Percentiles rank a stretch among this genome's conserved stretches.
Conservation (phyloP, 2,329 filamentous ascomycete species). For the Ascocoryne sarcoides region DNA sequence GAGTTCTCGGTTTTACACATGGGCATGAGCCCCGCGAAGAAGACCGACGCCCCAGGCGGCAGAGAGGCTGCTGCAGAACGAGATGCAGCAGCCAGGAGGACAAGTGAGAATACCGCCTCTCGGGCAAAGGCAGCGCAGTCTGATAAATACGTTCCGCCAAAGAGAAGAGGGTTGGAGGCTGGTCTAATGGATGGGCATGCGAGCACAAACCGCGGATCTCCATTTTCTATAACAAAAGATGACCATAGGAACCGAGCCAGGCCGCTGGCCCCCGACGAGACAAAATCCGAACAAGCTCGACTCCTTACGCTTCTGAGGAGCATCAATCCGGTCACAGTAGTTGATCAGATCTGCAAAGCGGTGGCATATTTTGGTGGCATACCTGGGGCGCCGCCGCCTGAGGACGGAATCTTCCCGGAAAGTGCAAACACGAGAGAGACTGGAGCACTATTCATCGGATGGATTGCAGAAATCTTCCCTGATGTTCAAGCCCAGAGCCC, state of each 20-base stretch:
- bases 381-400: conserved; percentile 43
- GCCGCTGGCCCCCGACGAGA: conserved; percentile 38
- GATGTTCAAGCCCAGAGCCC: conserved; percentile 17
- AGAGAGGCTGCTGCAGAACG: conserved; percentile 45
- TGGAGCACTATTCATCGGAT: conserved; percentile 50
- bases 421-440: conserved; percentile 48
- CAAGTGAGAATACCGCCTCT: conserved; percentile 51
- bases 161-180: conserved; percentile 24
- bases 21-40: conserved; percentile 34
- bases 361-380: conserved; percentile 56
- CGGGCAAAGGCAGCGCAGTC: conserved; percentile 48
- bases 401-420: conserved; percentile 43
- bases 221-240: conserved; percentile 19
- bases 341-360: conserved; percentile 54
- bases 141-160: conserved; percentile 43
- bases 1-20: conserved; percentile 59
- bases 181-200: conserved; percentile 14
- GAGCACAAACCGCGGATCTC: conserved; percentile 16
- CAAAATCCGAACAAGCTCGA: conserved; percentile 51
- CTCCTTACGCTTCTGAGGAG: conserved; percentile 48
- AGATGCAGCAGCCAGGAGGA: conserved; percentile 46
- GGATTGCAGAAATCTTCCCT: conserved; percentile 57
- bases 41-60: conserved; percentile 27
- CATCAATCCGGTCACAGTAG: conserved; percentile 46
- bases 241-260: conserved; percentile 23